Base-by-base conservation (phyloP, 192 early-diverging fungal species). In the Bifiguratus adelaidae region DNA sequence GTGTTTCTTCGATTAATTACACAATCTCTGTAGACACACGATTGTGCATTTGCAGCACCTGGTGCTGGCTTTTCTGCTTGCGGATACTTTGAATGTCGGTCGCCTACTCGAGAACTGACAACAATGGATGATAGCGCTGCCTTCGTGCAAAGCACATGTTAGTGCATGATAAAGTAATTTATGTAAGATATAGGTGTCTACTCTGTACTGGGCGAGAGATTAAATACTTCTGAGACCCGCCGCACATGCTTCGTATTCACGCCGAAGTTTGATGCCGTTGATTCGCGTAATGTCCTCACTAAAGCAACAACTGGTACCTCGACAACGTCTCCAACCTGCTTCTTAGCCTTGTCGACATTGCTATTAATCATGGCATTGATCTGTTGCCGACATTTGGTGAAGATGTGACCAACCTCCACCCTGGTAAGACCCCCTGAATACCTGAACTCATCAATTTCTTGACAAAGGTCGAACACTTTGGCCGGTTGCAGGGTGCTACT, bases 291-390 rank as follows among this genome's bases (percentile, higher is more conserved):
- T 55, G 35, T 42, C 53, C 21, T 41, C 38, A 25, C 52, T 42
- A 32, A 55, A 54, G 58, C 0, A 64, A 55, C 1, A 64, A 36
- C 28, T 64, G 62, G 8, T 48, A 33, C 3, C 57, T 47, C 0
- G 26, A 47, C 23, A 64, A 15, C 11, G 52, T 8, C 0, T 54
- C 26, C 0, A n/a, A 33, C 47, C 18, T 48, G 35, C 9, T 50
- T 53, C 20, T 64, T 33, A 1, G 62, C 62, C 42, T 58, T 53
- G 16, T 51, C 58, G 3, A 38, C 36, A 40, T 53, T 52, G 11
- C 48, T 48, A 9, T 53, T 50, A 4, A 64, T 23, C 18, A 64
- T 64, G 25, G 55, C 56, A n/a, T 64, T 64, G 51, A 64, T 64
- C 35, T 64, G 62, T 16, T 58, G 57, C 8, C 53, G 36, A 41